Conservation (phyloP, 78 protist species). For the Dictyostelium capitatum region DNA sequence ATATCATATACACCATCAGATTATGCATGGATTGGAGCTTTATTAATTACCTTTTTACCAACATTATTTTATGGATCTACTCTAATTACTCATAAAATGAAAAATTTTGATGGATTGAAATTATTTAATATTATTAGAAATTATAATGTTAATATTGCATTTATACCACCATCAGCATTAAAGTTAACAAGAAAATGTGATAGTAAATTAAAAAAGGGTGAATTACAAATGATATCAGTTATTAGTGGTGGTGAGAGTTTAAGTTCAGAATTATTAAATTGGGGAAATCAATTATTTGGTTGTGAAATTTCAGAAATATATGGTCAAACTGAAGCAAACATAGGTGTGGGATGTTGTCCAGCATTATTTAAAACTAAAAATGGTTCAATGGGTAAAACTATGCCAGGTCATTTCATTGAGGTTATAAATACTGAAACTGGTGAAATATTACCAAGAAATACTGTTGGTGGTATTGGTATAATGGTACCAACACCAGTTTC, state of each 20-base stretch:
- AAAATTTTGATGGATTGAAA: constrained; percentile 30
- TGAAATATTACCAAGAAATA: constrained; percentile 1
- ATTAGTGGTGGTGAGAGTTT: not conserved
- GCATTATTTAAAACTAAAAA: not conserved
- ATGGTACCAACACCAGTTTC: constrained; percentile 20
- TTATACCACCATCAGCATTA: constrained; percentile 3
- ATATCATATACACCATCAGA: constrained; percentile 72
- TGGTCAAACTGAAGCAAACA: constrained; percentile 64
- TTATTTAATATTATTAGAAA: not conserved
- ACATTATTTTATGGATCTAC: constrained; percentile 46
- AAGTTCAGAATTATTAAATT: constrained; percentile 14
- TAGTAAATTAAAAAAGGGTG: not conserved
- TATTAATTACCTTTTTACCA: constrained; percentile 36
- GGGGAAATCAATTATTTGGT: not conserved
- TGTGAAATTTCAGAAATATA: constrained; percentile 30
- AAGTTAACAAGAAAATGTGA: not conserved
- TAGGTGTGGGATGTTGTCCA: constrained; percentile 29
- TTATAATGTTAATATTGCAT: not conserved
- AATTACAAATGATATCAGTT: not conserved
- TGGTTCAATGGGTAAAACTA: constrained; percentile 48
- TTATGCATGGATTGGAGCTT: constrained; percentile 69
- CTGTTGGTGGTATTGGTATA: constrained; percentile 28
- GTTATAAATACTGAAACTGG: constrained; percentile 10
- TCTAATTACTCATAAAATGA: constrained; percentile 24
- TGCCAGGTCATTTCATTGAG: constrained; percentile 34